Evolutionary conservation across 306 rosid species (phyloP), one percentile per base, ranked within the genome.

Genomic region (Vigna nakashimae): DNA sequence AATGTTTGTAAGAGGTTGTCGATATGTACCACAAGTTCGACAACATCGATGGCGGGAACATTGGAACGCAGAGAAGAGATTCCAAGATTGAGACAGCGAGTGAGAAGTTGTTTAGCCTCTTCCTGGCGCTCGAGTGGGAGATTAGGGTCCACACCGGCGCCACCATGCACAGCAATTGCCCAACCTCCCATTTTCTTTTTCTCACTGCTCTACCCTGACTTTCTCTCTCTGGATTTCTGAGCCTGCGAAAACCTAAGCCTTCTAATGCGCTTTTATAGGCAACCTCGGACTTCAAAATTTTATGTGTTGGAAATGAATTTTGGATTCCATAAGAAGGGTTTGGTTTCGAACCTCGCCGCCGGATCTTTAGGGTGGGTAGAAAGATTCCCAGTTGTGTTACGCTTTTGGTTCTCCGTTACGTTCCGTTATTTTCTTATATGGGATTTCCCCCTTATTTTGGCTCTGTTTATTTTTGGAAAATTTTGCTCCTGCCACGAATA

Each of bases 81-180:
- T 22, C 98, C 98, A 38, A 88, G 97, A 86, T 88, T 85, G 43
- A 93, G 98, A 87, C 95, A 90, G 74, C 89, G 93, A 7, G 90
- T 87, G 64, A 93, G 97, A 79, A 93, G 91, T 48, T 88, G 87
- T 70, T 91, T 93, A n/a, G 98, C 98, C 50, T 87, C 89, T 57
- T 93, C 91, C 52, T 93, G 98, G 10, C 93, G 90, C 13, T 90
- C 84, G 9, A 77, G 81, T 1, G 97, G 97, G 72, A 93, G 97
- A 66, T 90, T 89, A 0, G 98, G 98, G 85, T 93, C 98, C 6
- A 93, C 97, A 43, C 98, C 98, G 20, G 98, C 98, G 52, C 97
- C 98, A 22, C 98, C 98, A 74, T 93, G 97, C 75, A 93, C 96
- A 3, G 93, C 93, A 1, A 91, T 91, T 30, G 98, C 98, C 97